These are phyloP conservation scores for Pythium biforme DNA, from an alignment of 352 stramenopile species.

Conservation along the genomic window DNA sequence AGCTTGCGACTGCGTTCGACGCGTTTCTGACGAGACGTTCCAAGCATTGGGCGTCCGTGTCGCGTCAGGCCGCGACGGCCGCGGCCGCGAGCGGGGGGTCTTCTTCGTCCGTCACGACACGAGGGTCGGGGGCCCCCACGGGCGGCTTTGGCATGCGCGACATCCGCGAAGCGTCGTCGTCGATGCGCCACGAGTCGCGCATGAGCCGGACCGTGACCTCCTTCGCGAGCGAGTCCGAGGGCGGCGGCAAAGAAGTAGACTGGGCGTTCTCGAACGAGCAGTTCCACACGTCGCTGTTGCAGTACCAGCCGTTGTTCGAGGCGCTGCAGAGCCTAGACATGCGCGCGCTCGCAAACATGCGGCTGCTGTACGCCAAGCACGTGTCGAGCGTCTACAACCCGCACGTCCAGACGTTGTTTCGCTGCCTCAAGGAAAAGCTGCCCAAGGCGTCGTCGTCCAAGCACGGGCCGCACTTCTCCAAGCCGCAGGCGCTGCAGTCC, in stretches of 20 bases:
- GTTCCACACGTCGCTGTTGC: slow-evolving; percentile 42
- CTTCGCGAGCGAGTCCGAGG: slow-evolving; percentile 31
- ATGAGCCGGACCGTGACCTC: slow-evolving; percentile 39
- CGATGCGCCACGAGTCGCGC: slow-evolving; percentile 21
- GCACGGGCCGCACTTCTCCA: slow-evolving; percentile 50
- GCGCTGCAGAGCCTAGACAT: slow-evolving; percentile 44
- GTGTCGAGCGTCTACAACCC: slow-evolving; percentile 46
- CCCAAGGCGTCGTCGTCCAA: slow-evolving; percentile 28
- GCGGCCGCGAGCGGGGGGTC: slow-evolving; percentile 4
- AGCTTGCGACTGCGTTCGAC: slow-evolving; percentile 53
- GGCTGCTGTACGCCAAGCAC: slow-evolving; percentile 56
- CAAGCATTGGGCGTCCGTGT: slow-evolving; percentile 39
- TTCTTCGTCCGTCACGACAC: slow-evolving; percentile 15
- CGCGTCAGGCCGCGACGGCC: slow-evolving; percentile 7
- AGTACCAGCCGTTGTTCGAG: slow-evolving; percentile 48
- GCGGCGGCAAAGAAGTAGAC: slow-evolving; percentile 45
- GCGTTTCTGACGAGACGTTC: slow-evolving; percentile 48
- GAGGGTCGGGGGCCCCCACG: slow-evolving; percentile 14
- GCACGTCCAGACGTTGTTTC: slow-evolving; percentile 60
- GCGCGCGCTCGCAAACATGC: slow-evolving; percentile 33
- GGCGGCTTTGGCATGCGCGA: slow-evolving; percentile 14
- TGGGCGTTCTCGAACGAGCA: slow-evolving; percentile 65
- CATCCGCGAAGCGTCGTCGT: slow-evolving; percentile 11
- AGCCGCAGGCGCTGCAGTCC: slow-evolving; percentile 60
- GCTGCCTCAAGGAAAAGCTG: slow-evolving; percentile 58